Base-by-base conservation (phyloP, 495 filamentous ascomycete species). In the Amorphotheca resinae region DNA sequence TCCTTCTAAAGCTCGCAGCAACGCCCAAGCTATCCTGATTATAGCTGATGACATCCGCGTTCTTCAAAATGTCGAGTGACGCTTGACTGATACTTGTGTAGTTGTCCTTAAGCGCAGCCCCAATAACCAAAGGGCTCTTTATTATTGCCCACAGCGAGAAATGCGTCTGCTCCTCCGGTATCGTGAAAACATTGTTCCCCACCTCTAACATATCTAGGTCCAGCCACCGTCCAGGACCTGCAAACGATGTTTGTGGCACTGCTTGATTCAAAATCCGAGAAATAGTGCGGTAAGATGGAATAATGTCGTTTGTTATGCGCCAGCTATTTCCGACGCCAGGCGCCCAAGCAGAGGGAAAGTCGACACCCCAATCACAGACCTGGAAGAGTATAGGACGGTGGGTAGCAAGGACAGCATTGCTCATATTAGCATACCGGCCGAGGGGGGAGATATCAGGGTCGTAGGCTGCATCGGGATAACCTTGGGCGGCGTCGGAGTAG, bases 121-220 rank as follows among this genome's bases (percentile, higher is more conserved):
- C 60, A 15, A 70, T 58, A 9, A 65, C 53, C 33, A 63, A 34
- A 11, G 59, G 59, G 18, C 50, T 52, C 47, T 61, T 54, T 36
- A 50, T 31, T 2, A 41, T 38, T 9, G 48, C 59, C 63, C 55
- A 61, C 22, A 58, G 44, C 6, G 59, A 58, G 42, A 68, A 65
- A 53, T 72, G 65, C 2, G 59, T 54, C 20, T 60, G 54, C 14
- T 50, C 41, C 52, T 69, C 61, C 4, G 56, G 60, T 0, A 59
- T 33, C 1, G 66, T 77, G 23, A 82, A 59, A 6, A 65, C 58
- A 11, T 66, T 70, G 46, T 79, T 81, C 9, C 78, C 77, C 30
- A 82, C 64, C 47, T 84, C 79, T 0, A 82, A 64, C 79, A 82
- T 82, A 50, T 83, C 79, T 4, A 73, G 61, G 49, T 83, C 54